Percentiles rank a stretch among this genome's conserved stretches.
These are phyloP conservation scores for Elsinoe australis DNA, from an alignment of 2,329 filamentous ascomycete genomes.

Conservation along the genomic window DNA sequence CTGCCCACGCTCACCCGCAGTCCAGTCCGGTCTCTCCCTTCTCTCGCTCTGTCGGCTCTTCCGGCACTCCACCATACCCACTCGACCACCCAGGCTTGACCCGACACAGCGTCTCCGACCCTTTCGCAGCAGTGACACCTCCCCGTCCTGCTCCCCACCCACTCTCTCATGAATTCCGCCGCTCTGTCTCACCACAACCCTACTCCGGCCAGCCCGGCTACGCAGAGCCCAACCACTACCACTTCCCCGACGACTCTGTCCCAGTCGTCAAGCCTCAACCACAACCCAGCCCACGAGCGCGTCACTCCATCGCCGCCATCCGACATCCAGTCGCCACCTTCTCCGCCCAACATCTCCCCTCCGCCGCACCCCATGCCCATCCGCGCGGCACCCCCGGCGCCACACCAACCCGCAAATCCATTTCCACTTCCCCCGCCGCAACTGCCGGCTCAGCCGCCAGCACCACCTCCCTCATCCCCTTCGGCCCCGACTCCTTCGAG, in stretches of 20 bases:
- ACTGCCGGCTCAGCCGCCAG: background rate
- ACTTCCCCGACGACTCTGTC: constrained; percentile 19
- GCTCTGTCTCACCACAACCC: constrained; percentile 28
- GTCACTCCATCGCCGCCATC: constrained; percentile 33
- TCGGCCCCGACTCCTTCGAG: constrained; percentile 69
- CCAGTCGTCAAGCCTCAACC: constrained; percentile 29
- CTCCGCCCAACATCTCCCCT: constrained; percentile 6
- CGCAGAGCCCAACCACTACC: constrained; percentile 13
- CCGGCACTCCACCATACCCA: constrained; percentile 16
- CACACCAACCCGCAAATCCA: constrained; percentile 58
- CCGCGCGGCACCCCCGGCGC: constrained; percentile 39
- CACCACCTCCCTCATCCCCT: constrained; percentile 45
- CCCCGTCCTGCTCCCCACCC: constrained; percentile 28
- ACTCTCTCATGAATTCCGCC: constrained; percentile 30
- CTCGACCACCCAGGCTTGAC: constrained; percentile 21
- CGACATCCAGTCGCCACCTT: constrained; percentile 19
- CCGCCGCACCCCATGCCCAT: constrained; percentile 18
- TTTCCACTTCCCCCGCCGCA: constrained; percentile 61
- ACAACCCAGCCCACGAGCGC: constrained; percentile 22
- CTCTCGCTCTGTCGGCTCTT: constrained; percentile 17
- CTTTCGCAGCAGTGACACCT: constrained; percentile 26
- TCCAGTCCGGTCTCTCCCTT: constrained; percentile 12
- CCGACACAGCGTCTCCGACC: constrained; percentile 30
- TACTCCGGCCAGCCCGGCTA: constrained; percentile 17
- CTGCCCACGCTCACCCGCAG: constrained; percentile 2